These are phyloP conservation scores for Begonia peltatifolia DNA, from an alignment of 306 rosid species.

Conservation along the genomic window DNA sequence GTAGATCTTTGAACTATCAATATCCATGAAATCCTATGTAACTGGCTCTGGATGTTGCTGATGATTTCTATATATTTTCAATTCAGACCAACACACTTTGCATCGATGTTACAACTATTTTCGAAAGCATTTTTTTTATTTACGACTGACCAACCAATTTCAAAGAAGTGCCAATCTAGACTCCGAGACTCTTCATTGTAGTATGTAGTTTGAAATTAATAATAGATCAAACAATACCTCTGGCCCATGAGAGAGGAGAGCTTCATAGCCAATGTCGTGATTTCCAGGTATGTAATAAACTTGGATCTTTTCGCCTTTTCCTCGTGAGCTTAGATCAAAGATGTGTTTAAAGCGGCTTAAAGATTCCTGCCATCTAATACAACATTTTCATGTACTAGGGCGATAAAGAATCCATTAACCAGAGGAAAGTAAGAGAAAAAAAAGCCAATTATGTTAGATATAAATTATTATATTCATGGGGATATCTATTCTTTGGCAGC, in stretches of 20 bases:
- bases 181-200: too few relatives aligned
- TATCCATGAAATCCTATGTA: constrained; percentile 8
- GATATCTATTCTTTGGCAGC: too few relatives aligned
- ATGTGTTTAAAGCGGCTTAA: constrained; percentile 52
- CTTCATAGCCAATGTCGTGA: constrained; percentile 76
- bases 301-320: constrained; percentile 23
- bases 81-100: too few relatives aligned
- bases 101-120: too few relatives aligned
- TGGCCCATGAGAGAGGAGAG: constrained; percentile 29
- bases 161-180: too few relatives aligned
- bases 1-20: neutral
- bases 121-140: too few relatives aligned
- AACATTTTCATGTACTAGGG: constrained; percentile 5
- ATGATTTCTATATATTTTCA: too few relatives aligned
- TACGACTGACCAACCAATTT: too few relatives aligned
- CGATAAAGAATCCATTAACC: too few relatives aligned
- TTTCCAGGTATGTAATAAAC: constrained; percentile 61
- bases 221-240: constrained; percentile 26
- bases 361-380: constrained; percentile 65
- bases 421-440: too few relatives aligned
- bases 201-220: neutral
- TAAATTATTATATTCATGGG: too few relatives aligned
- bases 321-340: constrained; percentile 37
- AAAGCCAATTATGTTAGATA: too few relatives aligned
- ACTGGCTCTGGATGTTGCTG: neutral